Base-by-base conservation (phyloP, 768 basidiomycete species). In the Lactifluus echinatus region DNA sequence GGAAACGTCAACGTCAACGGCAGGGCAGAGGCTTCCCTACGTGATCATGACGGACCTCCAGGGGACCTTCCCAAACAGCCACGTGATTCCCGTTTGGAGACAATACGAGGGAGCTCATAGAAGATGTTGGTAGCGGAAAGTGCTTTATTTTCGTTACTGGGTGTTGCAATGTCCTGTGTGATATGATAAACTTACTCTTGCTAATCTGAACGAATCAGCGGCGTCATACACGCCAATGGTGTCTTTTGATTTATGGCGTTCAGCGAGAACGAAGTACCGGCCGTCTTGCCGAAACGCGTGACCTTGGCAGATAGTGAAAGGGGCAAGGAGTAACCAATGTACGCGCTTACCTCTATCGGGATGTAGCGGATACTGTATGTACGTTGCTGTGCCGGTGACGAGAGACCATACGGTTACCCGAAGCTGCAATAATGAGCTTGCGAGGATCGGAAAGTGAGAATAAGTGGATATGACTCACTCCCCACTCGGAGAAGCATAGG, bases 401-500 rank as follows among this genome's bases (percentile, higher is more conserved):
- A 95, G 73, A 12, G 89, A 92, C 87, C 93, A 93, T 43, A 94
- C 74, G 2, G 90, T 88, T 11, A 95, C 80, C 51, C 92, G 79
- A 43, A 95, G 78, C 93, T 96, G 37, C 29, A 42, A 57, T 24
- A 17, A 39, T 26, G 40, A 58, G 45, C 26, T 52, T 17, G 11
- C 53, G 31, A 39, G 31, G 11, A 15, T 5, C 40, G 8, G n/a
- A 19, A 52, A 2, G 14, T 1, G 24, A 52, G 12, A 2, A 44
- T 36, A 36, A 50, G 31, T 26, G 54, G 59, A 37, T 42, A 29
- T 19, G 21, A 80, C 93, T 75, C 73, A 94, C 93, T 64, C 88
- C 90, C 87, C 90, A 90, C 64, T 93, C 89, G 3, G 91, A 93
- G 71, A 93, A 97, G 66, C 89, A 94, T 29, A 96, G 71, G 4